A percentile compares a stretch with the other conserved stretches of the same genome.
Evolutionary conservation across 2,329 filamentous ascomycete genomes (phyloP).

Genomic region (Bimuria novae-zelandiae): DNA sequence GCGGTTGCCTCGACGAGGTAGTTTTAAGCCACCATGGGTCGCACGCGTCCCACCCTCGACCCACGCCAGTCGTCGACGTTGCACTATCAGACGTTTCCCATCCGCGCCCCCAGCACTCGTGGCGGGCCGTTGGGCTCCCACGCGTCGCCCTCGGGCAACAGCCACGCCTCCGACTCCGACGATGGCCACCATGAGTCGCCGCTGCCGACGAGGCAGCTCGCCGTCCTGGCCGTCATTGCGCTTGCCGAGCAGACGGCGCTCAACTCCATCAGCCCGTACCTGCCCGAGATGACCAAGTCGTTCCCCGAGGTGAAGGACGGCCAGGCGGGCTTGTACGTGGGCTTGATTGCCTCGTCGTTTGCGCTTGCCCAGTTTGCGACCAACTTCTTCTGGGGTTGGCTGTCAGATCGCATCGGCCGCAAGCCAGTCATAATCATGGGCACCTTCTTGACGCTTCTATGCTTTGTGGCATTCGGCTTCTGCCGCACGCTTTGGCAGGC

Average conservation of each 20-base stretch:
- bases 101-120: slow-evolving; percentile 70
- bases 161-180: slow-evolving; percentile 41
- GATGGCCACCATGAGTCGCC: slow-evolving; percentile 65
- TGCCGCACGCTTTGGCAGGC: slow-evolving; percentile 83
- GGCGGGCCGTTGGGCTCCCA: slow-evolving; percentile 54
- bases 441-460: slow-evolving; percentile 78
- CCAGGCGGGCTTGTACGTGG: slow-evolving; percentile 84
- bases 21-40: slow-evolving; percentile 32
- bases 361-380: slow-evolving; percentile 90
- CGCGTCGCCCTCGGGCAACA: slow-evolving; percentile 26
- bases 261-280: slow-evolving; percentile 94
- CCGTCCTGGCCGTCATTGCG: slow-evolving; percentile 83
- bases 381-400: slow-evolving; percentile 88
- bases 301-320: slow-evolving; percentile 78
- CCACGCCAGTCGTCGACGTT: slow-evolving; percentile 57
- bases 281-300: slow-evolving; percentile 86
- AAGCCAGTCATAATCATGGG: slow-evolving; percentile 84
- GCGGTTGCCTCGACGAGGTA: slow-evolving; percentile 27
- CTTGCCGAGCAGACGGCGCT: slow-evolving; percentile 94
- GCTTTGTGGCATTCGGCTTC: slow-evolving; percentile 87
- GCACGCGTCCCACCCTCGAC: slow-evolving; percentile 41
- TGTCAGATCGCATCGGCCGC: slow-evolving; percentile 77
- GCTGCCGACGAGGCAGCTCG: slow-evolving; percentile 80
- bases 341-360: slow-evolving; percentile 86
- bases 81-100: slow-evolving; percentile 83